Evolutionary conservation across 2,329 filamentous ascomycete species (phyloP).

Genomic region (Sclerotinia minor): DNA sequence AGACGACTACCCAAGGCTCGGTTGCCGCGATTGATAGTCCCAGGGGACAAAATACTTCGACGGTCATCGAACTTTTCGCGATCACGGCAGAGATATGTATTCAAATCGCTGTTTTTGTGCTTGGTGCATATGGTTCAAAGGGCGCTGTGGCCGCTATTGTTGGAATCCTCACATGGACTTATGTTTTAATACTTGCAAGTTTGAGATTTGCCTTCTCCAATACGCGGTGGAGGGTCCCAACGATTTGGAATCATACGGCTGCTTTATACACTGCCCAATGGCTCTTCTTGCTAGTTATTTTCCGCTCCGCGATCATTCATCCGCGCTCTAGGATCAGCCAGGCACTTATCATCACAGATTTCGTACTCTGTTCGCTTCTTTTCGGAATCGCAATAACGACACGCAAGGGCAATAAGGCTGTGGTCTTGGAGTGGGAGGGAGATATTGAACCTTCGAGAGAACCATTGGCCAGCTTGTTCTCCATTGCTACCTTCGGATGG

Average conservation of each 20-base stretch:
- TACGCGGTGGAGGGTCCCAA: slow-evolving; percentile 65
- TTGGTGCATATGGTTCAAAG: slow-evolving; percentile 58
- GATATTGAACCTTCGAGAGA: slow-evolving; percentile 84
- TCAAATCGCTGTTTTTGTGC: slow-evolving; percentile 64
- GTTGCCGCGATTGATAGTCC: slow-evolving; percentile 75
- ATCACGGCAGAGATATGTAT: slow-evolving; percentile 70
- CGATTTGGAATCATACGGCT: slow-evolving; percentile 91
- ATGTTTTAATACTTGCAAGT: slow-evolving; percentile 71
- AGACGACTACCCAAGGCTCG: slow-evolving; percentile 62
- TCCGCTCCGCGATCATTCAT: slow-evolving; percentile 83
- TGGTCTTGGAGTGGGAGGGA: slow-evolving; percentile 85
- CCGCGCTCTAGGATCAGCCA: slow-evolving; percentile 63
- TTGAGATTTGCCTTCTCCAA: slow-evolving; percentile 68
- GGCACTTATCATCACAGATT: slow-evolving; percentile 69
- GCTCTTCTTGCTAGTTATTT: slow-evolving; percentile 72
- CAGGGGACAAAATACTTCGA: slow-evolving; percentile 66
- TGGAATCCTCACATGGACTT: slow-evolving; percentile 75
- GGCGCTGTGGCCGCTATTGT: slow-evolving; percentile 62
- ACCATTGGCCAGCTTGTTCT: slow-evolving; percentile 84
- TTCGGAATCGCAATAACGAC: slow-evolving; percentile 76
- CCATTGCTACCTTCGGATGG: slow-evolving; percentile 85
- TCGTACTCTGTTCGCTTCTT: slow-evolving; percentile 71
- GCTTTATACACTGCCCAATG: slow-evolving; percentile 80
- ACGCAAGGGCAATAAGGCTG: slow-evolving; percentile 87
- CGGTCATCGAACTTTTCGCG: slow-evolving; percentile 73